Evolutionary conservation across 2,329 filamentous ascomycete genomes (phyloP).

Genomic region (Aspergillus fructus): DNA sequence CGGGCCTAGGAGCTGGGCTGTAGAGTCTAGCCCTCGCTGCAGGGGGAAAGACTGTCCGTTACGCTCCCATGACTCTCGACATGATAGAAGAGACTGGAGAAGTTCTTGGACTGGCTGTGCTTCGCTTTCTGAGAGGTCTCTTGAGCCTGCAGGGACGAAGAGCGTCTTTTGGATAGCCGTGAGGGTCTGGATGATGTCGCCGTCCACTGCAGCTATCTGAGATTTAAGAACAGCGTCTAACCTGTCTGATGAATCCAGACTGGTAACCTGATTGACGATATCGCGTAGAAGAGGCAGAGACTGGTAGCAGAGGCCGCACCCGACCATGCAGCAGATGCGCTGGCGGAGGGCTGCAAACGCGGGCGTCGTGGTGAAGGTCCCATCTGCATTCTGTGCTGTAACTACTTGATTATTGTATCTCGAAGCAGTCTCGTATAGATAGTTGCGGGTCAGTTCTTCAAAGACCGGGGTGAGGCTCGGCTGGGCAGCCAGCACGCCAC

Average conservation of each 20-base stretch:
- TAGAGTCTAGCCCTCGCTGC: neutral
- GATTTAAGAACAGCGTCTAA: no score
- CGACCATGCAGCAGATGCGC: constrained; percentile 1
- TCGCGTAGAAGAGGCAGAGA: neutral
- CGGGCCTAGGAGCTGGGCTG: neutral
- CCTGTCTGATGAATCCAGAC: neutral
- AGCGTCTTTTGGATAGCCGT: neutral
- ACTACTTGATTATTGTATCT: neutral
- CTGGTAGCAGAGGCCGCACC: constrained; percentile 2
- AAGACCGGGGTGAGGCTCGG: neutral
- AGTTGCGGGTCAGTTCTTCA: neutral
- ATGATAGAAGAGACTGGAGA: neutral
- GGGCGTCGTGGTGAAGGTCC: neutral
- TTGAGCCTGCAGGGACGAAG: neutral
- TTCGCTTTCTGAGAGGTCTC: neutral
- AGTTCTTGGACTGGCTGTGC: neutral
- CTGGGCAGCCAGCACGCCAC: constrained; percentile 15
- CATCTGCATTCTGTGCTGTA: neutral
- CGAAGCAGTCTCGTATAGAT: neutral
- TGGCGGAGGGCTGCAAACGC: neutral
- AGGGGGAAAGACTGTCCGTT: neutral
- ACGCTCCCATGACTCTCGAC: neutral
- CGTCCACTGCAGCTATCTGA: neutral
- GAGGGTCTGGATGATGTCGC: neutral
- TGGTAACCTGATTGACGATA: neutral